These are phyloP conservation scores for Suillus subluteus DNA, from an alignment of 768 basidiomycete genomes.

Conservation along the genomic window DNA sequence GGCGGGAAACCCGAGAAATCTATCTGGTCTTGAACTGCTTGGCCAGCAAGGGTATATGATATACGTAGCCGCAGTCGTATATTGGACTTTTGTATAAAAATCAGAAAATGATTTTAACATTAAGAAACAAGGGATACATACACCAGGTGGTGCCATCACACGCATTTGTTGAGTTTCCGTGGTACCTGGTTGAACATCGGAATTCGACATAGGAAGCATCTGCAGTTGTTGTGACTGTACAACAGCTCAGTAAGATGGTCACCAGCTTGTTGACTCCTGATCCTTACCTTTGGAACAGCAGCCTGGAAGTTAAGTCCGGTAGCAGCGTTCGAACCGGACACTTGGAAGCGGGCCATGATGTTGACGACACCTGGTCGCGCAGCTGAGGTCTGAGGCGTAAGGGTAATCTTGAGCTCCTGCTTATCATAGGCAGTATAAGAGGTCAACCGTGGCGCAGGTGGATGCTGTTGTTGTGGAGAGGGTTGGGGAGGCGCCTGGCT, in stretches of 20 bases:
- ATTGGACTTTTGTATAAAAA: conserved; percentile 56
- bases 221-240: conserved; percentile 91
- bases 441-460: conserved; percentile 55
- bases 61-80: conserved; percentile 87
- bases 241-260: neutral
- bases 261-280: conserved; percentile 6
- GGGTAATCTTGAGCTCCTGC: conserved; percentile 84
- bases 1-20: conserved; percentile 92
- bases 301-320: conserved; percentile 90
- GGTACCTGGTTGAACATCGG: conserved; percentile 73
- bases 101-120: conserved; percentile 14
- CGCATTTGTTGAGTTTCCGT: conserved; percentile 96
- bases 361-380: conserved; percentile 88
- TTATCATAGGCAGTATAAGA: conserved; percentile 91
- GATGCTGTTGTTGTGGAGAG: conserved; percentile 37
- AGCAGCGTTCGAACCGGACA: conserved; percentile 54
- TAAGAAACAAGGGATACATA: conserved; percentile 42
- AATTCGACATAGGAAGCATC: conserved; percentile 96
- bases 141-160: conserved; percentile 84
- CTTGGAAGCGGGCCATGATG: conserved; percentile 87
- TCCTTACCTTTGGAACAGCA: conserved; percentile 87
- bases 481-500: conserved; percentile 38
- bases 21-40: conserved; percentile 84
- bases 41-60: conserved; percentile 71
- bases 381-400: conserved; percentile 85